These are phyloP conservation scores for Salmacisia buchloeana DNA, from an alignment of 1,284 basidiomycete species.

Conservation along the genomic window DNA sequence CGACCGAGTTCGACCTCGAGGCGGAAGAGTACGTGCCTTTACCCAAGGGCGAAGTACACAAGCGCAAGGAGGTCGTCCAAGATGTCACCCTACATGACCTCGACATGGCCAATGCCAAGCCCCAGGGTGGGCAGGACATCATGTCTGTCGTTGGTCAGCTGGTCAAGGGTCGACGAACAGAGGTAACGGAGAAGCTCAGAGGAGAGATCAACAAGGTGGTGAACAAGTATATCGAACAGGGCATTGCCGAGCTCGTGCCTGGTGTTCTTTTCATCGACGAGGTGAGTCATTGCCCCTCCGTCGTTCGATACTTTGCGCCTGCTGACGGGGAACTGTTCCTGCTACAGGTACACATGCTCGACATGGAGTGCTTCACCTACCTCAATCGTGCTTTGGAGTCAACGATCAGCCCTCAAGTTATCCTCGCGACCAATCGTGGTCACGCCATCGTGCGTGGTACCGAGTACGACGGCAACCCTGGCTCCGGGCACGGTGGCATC, in stretches of 20 bases:
- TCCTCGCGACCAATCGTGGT: slow-evolving; percentile 92
- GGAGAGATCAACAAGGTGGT: slow-evolving; percentile 98
- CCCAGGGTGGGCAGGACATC: slow-evolving; percentile 90
- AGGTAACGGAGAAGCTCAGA: slow-evolving; percentile 92
- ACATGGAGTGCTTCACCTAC: slow-evolving; percentile 99
- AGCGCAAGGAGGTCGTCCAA: slow-evolving; percentile 93
- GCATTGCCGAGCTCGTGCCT: slow-evolving; percentile 93
- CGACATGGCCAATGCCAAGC: slow-evolving; percentile 92
- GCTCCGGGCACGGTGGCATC: slow-evolving; percentile 62
- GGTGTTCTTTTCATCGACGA: slow-evolving; percentile 99
- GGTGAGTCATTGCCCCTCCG: slow-evolving; percentile 55
- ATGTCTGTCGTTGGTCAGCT: slow-evolving; percentile 98
- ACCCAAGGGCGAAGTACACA: slow-evolving; percentile 97
- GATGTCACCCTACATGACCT: slow-evolving; percentile 94
- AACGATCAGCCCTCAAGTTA: slow-evolving; percentile 92
- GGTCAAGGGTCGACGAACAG: slow-evolving; percentile 86
- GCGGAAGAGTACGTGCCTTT: slow-evolving; percentile 96
- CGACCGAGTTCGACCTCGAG: slow-evolving; percentile 96
- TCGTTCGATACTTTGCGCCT: neutral
- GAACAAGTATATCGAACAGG: slow-evolving; percentile 93
- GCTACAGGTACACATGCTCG: slow-evolving; percentile 95
- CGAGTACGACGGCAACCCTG: slow-evolving; percentile 50
- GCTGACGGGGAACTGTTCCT: neutral
- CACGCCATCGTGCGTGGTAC: slow-evolving; percentile 87
- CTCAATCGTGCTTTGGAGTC: slow-evolving; percentile 92